These are phyloP conservation scores for Starmera caribaea DNA, from an alignment of 805 yeast species.

Conservation along the genomic window DNA sequence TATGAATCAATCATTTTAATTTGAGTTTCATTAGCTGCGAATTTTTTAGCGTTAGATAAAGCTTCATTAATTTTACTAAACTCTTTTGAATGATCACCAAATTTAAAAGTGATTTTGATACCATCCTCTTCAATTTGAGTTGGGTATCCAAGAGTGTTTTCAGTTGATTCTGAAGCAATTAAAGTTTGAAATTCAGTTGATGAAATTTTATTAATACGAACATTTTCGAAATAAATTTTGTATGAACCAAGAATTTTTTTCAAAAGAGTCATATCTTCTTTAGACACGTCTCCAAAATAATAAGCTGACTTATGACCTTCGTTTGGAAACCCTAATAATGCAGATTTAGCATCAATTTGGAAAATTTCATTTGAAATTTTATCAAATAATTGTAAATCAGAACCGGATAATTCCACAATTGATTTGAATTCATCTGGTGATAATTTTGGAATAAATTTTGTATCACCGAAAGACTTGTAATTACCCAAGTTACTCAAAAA, in stretches of 20 bases:
- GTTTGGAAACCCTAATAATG: slow-evolving; percentile 70
- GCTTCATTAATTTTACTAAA: slow-evolving; percentile 49
- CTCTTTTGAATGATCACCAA: slow-evolving; percentile 72
- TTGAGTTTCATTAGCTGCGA: slow-evolving; percentile 70
- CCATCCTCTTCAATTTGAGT: slow-evolving; percentile 29
- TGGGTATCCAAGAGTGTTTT: slow-evolving; percentile 48
- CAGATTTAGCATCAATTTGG: slow-evolving; percentile 33
- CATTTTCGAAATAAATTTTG: slow-evolving; percentile 70
- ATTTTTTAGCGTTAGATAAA: slow-evolving; percentile 45
- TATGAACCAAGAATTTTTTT: slow-evolving; percentile 54
- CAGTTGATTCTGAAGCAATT: slow-evolving; percentile 56
- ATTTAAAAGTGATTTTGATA: slow-evolving; percentile 39
- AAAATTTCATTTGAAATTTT: slow-evolving; percentile 41
- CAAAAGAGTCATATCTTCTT: slow-evolving; percentile 55
- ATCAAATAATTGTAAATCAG: slow-evolving; percentile 21
- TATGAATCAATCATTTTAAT: slow-evolving; percentile 55
- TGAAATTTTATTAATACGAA: slow-evolving; percentile 53
- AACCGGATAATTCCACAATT: slow-evolving; percentile 33
- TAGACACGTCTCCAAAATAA: slow-evolving; percentile 47
- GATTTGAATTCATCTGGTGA: slow-evolving; percentile 35
- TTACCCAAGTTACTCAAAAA: slow-evolving; percentile 68
- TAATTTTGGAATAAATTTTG: slow-evolving; percentile 69
- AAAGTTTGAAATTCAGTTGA: slow-evolving; percentile 43
- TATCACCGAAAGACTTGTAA: slow-evolving; percentile 82
- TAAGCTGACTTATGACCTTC: slow-evolving; percentile 69